Base-by-base conservation (phyloP, 164 flowering plant genomes). In the Umbilicus rupestris region DNA sequence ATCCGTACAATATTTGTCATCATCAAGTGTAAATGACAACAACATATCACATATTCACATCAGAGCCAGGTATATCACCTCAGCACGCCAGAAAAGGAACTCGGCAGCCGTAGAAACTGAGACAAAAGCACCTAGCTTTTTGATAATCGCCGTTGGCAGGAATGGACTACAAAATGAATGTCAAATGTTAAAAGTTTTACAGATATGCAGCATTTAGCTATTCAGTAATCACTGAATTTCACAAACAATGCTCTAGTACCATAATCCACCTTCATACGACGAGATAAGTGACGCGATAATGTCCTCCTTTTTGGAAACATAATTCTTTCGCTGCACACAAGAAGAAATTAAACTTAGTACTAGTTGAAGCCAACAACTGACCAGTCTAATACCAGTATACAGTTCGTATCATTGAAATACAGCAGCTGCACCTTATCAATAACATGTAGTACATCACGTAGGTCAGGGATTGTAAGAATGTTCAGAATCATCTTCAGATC, bases 51-150 rank as follows among this genome's bases (percentile, higher is more conserved):
- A 7, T 12, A 60, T 58, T 64, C 12, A 2, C 68, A n/a, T 12
- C 35, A 68, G 55, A 50, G 22, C 46, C 45, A 45, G 39, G 5
- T 37, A 39, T 68, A 59, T 69, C 57, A 93, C 97, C 97, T 90
- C 88, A 67, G 81, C 79, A 62, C 97, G 96, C 97, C 98, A 91
- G 50, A 90, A 31, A 58, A 91, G 86, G 66, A 78, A 74, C 68
- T 90, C 96, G 28, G 95, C 89, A 67, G 73, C 63, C 65, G 83
- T 63, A 72, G 97, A 83, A 70, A 91, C 76, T 58, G 70, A 70
- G 50, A 86, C 67, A 69, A 92, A 90, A 9, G 57, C 35, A 22
- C 91, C 88, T 35, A 85, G 74, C 70, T 58, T 77, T 35, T 80
- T 78, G 59, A 81, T 66, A 64, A 93, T 66, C 71, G 78, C 5